Conservation (phyloP, 495 filamentous ascomycete species). For the Cenococcum geophilum region DNA sequence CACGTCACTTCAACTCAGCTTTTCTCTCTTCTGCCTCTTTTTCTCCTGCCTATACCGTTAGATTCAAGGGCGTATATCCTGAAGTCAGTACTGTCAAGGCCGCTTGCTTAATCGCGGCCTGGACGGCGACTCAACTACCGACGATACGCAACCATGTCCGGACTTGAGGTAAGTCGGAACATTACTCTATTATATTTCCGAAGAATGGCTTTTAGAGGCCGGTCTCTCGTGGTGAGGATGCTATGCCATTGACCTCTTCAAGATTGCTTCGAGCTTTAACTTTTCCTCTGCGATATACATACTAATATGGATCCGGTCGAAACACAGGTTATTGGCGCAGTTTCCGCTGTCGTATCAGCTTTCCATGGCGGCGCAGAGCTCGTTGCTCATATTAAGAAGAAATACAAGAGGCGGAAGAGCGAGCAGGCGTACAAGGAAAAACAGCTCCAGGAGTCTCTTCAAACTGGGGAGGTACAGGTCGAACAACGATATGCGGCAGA, state of each 20-base stretch:
- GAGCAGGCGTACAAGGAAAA: constrained; percentile 32
- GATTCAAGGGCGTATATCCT: too few relatives aligned
- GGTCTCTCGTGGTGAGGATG: constrained; percentile 15
- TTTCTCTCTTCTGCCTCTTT: too few relatives aligned
- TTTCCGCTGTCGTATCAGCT: constrained; percentile 43
- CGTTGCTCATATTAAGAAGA: constrained; percentile 38
- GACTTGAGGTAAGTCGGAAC: constrained; percentile 27
- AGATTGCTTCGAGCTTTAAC: not conserved
- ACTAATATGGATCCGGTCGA: not conserved
- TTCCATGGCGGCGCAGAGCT: constrained; percentile 43
- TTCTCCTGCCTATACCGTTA: too few relatives aligned
- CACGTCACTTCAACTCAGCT: too few relatives aligned
- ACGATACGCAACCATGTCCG: constrained; percentile 19
- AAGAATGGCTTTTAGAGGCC: not conserved
- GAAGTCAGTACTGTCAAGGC: not conserved
- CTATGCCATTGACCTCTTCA: not conserved
- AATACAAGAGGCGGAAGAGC: constrained; percentile 31
- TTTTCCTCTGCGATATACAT: not conserved
- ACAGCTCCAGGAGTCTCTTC: constrained; percentile 26
- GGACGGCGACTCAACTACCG: not conserved
- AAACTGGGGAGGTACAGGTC: constrained; percentile 21
- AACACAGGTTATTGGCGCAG: constrained; percentile 38
- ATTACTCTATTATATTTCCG: not conserved
- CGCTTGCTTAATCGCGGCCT: not conserved
- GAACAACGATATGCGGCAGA: constrained; percentile 16